phyloP scores from a whole-genome alignment of 257 asterid species.

The Gentiana straminea region DNA sequence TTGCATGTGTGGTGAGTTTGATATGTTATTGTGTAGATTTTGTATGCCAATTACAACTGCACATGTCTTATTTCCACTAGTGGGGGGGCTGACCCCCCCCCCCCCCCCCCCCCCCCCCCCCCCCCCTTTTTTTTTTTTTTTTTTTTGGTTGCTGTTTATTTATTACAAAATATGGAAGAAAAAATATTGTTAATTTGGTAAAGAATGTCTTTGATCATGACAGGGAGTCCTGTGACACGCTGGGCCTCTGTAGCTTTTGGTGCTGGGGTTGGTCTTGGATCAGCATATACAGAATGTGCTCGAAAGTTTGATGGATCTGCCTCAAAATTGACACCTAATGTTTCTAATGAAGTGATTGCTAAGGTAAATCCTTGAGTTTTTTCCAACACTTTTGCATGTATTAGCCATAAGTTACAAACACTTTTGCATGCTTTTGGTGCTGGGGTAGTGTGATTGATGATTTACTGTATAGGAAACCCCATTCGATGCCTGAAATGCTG shows the following conservation, averaged over 20 bases:
- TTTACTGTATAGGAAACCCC: not conserved
- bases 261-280: conserved; percentile 81
- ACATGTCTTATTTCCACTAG: too few relatives aligned
- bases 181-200: not conserved
- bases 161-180: too few relatives aligned
- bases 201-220: not conserved
- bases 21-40: not conserved
- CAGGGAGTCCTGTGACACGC: conserved; percentile 87
- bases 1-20: too few relatives aligned
- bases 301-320: conserved; percentile 42
- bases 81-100: not conserved
- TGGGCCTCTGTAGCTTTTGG: conserved; percentile 90
- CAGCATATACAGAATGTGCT: conserved; percentile 83
- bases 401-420: too few relatives aligned
- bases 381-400: too few relatives aligned
- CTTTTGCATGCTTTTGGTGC: not conserved
- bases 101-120: too few relatives aligned
- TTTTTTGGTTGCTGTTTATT: too few relatives aligned
- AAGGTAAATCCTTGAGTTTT: conserved; percentile 25
- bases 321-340: conserved; percentile 25
- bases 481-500: too few relatives aligned
- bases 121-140: too few relatives aligned
- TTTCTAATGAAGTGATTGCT: conserved; percentile 26
- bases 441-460: not conserved
- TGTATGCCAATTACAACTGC: not conserved